phyloP scores from a whole-genome alignment of 2,329 filamentous ascomycete species.

The Fusarium sp. region DNA sequence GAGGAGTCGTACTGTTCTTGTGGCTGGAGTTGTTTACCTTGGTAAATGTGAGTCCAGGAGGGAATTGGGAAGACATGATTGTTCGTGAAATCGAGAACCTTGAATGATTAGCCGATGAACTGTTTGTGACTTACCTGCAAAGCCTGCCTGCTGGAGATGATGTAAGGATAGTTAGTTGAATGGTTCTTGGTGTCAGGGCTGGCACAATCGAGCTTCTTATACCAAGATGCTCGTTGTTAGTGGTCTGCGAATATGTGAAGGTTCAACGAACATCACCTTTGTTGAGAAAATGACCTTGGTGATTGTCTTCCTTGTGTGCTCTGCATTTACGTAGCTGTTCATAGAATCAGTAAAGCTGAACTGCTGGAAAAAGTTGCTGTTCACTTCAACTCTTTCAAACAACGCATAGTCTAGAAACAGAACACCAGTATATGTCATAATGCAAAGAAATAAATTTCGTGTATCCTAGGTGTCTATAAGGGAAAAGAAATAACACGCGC shows the following conservation, averaged over 20 bases:
- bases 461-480: constrained; percentile 2
- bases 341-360: background rate
- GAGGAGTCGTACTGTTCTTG: background rate
- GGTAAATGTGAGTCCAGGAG: background rate
- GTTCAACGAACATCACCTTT: background rate
- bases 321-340: background rate
- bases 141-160: background rate
- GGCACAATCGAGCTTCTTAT: background rate
- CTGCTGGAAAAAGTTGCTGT: background rate
- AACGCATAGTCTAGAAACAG: background rate
- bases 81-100: background rate
- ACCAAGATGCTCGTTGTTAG: background rate
- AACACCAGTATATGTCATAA: background rate
- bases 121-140: constrained; percentile 5
- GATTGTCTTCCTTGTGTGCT: background rate
- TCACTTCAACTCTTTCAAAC: background rate
- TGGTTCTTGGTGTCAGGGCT: background rate
- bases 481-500: background rate
- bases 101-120: background rate
- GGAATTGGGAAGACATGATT: constrained; percentile 10
- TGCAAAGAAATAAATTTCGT: constrained; percentile 11
- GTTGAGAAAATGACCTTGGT: background rate
- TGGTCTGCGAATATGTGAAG: background rate
- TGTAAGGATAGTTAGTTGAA: background rate
- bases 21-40: background rate